Base-by-base conservation (phyloP, 1,284 basidiomycete species). In the Thecaphora thlaspeos region DNA sequence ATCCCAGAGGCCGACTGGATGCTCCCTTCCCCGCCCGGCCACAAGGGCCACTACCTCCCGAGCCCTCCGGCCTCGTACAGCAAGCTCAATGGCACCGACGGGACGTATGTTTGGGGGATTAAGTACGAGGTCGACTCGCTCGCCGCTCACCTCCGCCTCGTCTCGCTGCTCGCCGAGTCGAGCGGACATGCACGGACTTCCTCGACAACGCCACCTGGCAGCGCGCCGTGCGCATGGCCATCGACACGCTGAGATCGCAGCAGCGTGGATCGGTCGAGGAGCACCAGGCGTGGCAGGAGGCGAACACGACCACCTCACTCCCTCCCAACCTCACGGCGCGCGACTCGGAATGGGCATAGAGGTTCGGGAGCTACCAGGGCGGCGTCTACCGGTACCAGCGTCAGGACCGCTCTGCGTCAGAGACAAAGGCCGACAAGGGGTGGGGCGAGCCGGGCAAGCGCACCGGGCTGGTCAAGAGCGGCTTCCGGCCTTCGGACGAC, bases 81-180 rank as follows among this genome's bases (percentile, higher is more conserved):
- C 15, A 70, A 48, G 44, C 81, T 80, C 8, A 68, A 69, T 3
- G 58, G 55, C 1, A 62, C 45, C 18, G 62, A 70, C 34, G 62
- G 61, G 4, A 54, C 63, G 4, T 66, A 68, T 15, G 56, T 72
- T 3, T 72, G 70, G 70, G 70, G 72, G 36, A 62, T 58, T n/a
- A 73, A 73, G 39, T 73, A 53, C 51, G 70, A 73, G 40, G 63
- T 73, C 11, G 70, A 72, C 42, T 60, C 56, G 17, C 55, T 71
- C 5, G 63, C 56, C 4, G 60, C 60, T 2, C 60, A 62, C 26
- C 30, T 62, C 2, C 45, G 60, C 10, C 38, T 62, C 18, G 48
- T 55, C 3, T 57, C 55, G 24, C 46, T 62, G 4, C 54, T 62
- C n/a, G 51, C 55, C 14, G 46, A 57, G 26, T 57, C 26, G 26